A percentile compares a stretch with the other conserved stretches of the same genome.
These are phyloP conservation scores for Penicillium griseofulvum DNA, from an alignment of 2,329 filamentous ascomycete genomes.

Conservation along the genomic window DNA sequence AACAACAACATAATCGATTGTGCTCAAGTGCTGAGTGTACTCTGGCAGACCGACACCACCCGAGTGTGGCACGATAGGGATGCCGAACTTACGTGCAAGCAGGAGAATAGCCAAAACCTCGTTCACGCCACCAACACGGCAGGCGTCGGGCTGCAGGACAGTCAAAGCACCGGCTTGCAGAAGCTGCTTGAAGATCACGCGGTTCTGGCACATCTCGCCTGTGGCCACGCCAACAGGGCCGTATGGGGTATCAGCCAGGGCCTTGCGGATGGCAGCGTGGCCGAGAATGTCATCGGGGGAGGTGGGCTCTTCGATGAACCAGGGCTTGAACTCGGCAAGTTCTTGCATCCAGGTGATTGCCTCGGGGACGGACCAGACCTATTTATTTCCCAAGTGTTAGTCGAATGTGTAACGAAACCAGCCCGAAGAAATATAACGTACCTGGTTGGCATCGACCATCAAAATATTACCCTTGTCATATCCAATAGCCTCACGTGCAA, in stretches of 20 bases:
- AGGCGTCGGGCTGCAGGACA: conserved; percentile 86
- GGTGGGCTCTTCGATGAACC: conserved; percentile 95
- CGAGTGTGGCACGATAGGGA: conserved; percentile 85
- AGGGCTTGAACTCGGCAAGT: conserved; percentile 72
- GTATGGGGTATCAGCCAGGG: conserved; percentile 56
- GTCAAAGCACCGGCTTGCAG: conserved; percentile 77
- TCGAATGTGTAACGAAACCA: background rate
- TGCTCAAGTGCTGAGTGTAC: conserved; percentile 89
- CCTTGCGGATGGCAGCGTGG: conserved; percentile 79
- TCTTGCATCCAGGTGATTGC: conserved; percentile 83
- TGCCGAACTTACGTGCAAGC: conserved; percentile 65
- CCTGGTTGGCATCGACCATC: conserved; percentile 92
- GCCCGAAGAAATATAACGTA: conserved; percentile 28
- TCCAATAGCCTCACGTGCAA: conserved; percentile 76
- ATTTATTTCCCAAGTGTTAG: background rate
- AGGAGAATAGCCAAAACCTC: conserved; percentile 88
- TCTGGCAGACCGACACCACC: conserved; percentile 88
- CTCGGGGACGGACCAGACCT: conserved; percentile 83
- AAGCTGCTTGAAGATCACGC: conserved; percentile 91
- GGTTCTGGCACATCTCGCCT: conserved; percentile 94
- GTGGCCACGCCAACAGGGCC: conserved; percentile 80
- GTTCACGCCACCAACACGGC: conserved; percentile 84
- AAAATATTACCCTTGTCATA: conserved; percentile 80
- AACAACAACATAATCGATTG: conserved; percentile 88
- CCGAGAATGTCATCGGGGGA: conserved; percentile 86